Percentiles rank a stretch among this genome's conserved stretches.
These are phyloP conservation scores for Coelastrella sp. DNA, from an alignment of 139 green algal genomes.

Conservation along the genomic window DNA sequence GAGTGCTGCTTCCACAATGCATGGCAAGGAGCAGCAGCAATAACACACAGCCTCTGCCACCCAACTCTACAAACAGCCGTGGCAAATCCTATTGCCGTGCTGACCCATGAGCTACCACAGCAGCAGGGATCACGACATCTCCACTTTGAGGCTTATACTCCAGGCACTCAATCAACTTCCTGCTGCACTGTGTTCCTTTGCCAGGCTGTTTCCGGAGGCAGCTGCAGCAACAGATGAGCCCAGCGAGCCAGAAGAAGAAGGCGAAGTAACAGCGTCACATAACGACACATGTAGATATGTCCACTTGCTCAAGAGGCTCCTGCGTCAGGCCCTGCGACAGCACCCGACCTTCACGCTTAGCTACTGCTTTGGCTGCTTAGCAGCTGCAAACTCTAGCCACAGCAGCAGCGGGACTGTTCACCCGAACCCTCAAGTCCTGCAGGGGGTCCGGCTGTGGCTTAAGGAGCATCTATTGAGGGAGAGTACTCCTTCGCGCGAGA, in stretches of 20 bases:
- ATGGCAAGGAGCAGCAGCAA: too few species aligned
- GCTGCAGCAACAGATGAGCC: slow-evolving; percentile 18
- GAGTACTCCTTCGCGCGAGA: not conserved
- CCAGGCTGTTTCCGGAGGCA: slow-evolving; percentile 31
- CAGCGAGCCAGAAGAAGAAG: slow-evolving; percentile 32
- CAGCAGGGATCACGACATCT: too few species aligned
- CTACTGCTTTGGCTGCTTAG: slow-evolving; percentile 28
- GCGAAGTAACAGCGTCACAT: not conserved
- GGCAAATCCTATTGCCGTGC: too few species aligned
- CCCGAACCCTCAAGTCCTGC: not conserved
- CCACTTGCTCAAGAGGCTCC: not conserved
- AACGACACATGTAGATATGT: not conserved
- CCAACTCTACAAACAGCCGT: too few species aligned
- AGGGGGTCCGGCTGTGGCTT: slow-evolving; percentile 20
- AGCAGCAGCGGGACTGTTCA: not conserved
- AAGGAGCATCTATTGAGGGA: slow-evolving; percentile 18
- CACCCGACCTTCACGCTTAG: slow-evolving; percentile 18
- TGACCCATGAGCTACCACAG: too few species aligned
- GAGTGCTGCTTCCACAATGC: too few species aligned
- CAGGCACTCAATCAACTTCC: too few species aligned
- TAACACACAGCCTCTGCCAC: too few species aligned
- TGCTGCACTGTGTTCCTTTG: not conserved
- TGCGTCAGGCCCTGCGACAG: not conserved
- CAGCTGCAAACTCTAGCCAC: not conserved
- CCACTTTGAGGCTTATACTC: too few species aligned